Conservation (phyloP, 1,284 basidiomycete species). For the Puccinia horiana region DNA sequence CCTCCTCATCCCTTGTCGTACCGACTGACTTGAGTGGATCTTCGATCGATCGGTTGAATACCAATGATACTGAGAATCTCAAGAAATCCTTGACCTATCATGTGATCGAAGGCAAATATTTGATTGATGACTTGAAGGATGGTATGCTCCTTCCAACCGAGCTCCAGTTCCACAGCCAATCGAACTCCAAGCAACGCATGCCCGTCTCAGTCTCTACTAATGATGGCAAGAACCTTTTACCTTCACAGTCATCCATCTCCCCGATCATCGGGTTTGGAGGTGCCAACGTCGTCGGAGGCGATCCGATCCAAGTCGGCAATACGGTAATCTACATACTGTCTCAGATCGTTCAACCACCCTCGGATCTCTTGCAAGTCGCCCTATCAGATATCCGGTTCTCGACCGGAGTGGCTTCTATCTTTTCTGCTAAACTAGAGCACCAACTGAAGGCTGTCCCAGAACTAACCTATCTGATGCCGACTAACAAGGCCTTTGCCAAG, state of each 20-base stretch:
- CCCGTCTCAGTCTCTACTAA: slow-evolving; percentile 66
- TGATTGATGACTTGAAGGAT: slow-evolving; percentile 69
- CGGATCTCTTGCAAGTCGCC: slow-evolving; percentile 77
- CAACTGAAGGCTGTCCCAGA: slow-evolving; percentile 69
- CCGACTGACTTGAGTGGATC: slow-evolving; percentile 54
- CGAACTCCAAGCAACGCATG: slow-evolving; percentile 68
- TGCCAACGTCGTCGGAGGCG: slow-evolving; percentile 72
- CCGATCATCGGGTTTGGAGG: slow-evolving; percentile 78
- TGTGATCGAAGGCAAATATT: slow-evolving; percentile 77
- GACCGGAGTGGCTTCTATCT: slow-evolving; percentile 83
- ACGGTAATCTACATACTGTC: slow-evolving; percentile 88
- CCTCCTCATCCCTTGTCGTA: slow-evolving; percentile 15
- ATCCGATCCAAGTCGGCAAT: slow-evolving; percentile 73
- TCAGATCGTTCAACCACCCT: slow-evolving; percentile 76
- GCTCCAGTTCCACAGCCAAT: slow-evolving; percentile 57
- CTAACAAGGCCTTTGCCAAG: slow-evolving; percentile 80
- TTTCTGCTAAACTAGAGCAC: slow-evolving; percentile 77
- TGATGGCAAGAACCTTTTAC: slow-evolving; percentile 59
- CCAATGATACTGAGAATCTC: slow-evolving; percentile 69
- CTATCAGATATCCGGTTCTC: slow-evolving; percentile 80
- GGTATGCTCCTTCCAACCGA: slow-evolving; percentile 77
- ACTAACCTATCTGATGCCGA: slow-evolving; percentile 82
- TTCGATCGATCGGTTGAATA: slow-evolving; percentile 63
- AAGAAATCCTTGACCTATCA: slow-evolving; percentile 74
- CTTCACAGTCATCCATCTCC: slow-evolving; percentile 56